These are phyloP conservation scores for Wickerhamiella azyma DNA, from an alignment of 805 yeast species.

Conservation along the genomic window DNA sequence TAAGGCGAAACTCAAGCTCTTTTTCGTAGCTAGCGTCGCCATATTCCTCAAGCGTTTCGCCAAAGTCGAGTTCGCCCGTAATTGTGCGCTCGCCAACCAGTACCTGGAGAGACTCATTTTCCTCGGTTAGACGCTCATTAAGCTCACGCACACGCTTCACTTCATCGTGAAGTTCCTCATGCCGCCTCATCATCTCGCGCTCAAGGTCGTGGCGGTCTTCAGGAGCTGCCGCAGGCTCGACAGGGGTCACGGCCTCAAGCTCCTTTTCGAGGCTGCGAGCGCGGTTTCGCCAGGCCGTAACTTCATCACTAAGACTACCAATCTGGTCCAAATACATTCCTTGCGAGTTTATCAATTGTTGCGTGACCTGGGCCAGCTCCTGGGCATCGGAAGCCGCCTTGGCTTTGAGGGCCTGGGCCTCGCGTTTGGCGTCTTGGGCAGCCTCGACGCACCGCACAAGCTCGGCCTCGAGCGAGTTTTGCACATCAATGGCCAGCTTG, in stretches of 20 bases:
- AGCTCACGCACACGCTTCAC: conserved; percentile 44
- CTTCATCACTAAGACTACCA: conserved; percentile 15
- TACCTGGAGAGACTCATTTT: conserved; percentile 25
- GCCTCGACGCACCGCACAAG: conserved; percentile 15
- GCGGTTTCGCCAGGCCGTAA: conserved; percentile 8
- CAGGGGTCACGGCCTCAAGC: conserved; percentile 1
- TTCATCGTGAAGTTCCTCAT: conserved; percentile 20
- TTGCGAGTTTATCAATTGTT: conserved; percentile 21
- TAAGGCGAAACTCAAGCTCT: conserved; percentile 21
- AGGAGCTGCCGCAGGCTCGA: not conserved
- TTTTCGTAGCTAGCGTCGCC: conserved; percentile 8
- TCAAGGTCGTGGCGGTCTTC: conserved; percentile 17
- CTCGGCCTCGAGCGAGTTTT: conserved; percentile 18
- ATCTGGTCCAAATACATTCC: conserved; percentile 17
- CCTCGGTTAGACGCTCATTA: conserved; percentile 33
- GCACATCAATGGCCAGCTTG: conserved; percentile 11
- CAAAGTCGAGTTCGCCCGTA: conserved; percentile 11
- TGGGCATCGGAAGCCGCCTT: conserved; percentile 12
- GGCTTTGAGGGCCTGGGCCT: conserved; percentile 5
- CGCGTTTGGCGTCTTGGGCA: conserved; percentile 15
- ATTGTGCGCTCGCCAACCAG: conserved; percentile 25
- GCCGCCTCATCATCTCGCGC: conserved; percentile 21
- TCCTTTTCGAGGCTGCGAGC: not conserved
- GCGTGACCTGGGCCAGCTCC: conserved; percentile 20
- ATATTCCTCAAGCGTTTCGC: conserved; percentile 5